Conservation (phyloP, 2,329 filamentous ascomycete species). For the Penicillium sp. region DNA sequence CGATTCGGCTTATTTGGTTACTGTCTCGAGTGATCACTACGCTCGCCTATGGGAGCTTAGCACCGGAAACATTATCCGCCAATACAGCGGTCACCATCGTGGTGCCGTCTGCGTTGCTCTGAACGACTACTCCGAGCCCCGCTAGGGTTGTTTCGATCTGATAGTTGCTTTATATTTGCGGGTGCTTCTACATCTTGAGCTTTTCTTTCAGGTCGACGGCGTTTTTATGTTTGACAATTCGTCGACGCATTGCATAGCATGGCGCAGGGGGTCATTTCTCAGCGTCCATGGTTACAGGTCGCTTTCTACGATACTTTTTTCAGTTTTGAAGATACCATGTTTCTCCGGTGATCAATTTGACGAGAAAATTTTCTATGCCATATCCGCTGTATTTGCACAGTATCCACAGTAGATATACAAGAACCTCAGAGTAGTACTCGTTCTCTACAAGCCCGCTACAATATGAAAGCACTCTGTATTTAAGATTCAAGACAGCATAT, state of each 20-base stretch:
- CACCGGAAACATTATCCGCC: slow-evolving; percentile 85
- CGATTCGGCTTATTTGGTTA: slow-evolving; percentile 90
- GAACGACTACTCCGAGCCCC: slow-evolving; percentile 72
- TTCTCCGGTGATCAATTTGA: not conserved
- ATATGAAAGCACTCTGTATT: too few species aligned
- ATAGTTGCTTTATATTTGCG: too few species aligned
- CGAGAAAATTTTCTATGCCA: too few species aligned
- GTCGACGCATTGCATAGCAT: slow-evolving; percentile 18
- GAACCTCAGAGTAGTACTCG: too few species aligned
- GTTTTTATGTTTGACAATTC: not conserved
- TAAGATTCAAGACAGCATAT: not conserved
- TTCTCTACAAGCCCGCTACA: not conserved
- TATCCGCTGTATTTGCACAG: too few species aligned
- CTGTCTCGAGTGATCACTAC: slow-evolving; percentile 91
- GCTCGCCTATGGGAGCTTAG: slow-evolving; percentile 87
- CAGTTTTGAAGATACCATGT: not conserved
- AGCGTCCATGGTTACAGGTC: not conserved
- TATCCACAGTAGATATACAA: too few species aligned
- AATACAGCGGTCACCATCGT: slow-evolving; percentile 93
- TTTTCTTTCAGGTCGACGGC: slow-evolving; percentile 19
- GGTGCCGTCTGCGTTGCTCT: slow-evolving; percentile 90
- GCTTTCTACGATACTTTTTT: not conserved
- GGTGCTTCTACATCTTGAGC: not conserved
- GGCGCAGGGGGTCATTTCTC: slow-evolving; percentile 8
- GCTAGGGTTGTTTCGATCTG: slow-evolving; percentile 28